These are phyloP conservation scores for Chalciporus pseudorubinellus DNA, from an alignment of 768 basidiomycete genomes.

Conservation along the genomic window DNA sequence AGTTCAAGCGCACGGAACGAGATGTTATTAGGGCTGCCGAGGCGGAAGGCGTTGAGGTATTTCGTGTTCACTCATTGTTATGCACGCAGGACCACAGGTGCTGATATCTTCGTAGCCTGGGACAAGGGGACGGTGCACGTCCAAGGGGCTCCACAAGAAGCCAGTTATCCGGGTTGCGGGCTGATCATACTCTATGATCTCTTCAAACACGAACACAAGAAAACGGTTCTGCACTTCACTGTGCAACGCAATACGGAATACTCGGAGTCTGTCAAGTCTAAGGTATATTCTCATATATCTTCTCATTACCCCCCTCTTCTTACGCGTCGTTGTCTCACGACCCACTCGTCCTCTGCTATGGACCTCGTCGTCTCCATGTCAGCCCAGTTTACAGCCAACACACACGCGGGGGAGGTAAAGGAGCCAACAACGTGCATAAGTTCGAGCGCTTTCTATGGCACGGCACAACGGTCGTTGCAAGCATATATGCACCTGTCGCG, in stretches of 20 bases:
- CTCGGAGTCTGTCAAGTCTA: conserved; percentile 82
- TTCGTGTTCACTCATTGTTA: conserved; percentile 22
- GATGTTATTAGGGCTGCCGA: conserved; percentile 65
- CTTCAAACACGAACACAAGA: conserved; percentile 94
- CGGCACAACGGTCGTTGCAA: conserved; percentile 78
- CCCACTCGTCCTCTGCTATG: conserved; percentile 83
- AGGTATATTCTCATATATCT: conserved; percentile 45
- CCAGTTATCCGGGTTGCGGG: conserved; percentile 31
- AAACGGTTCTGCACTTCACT: conserved; percentile 87
- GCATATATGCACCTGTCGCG: conserved; percentile 82
- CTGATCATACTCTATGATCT: conserved; percentile 77
- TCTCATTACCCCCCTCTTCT: background rate
- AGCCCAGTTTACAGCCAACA: conserved; percentile 94
- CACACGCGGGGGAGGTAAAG: conserved; percentile 84
- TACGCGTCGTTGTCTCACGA: conserved; percentile 50
- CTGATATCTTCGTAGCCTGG: conserved; percentile 58
- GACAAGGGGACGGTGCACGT: conserved; percentile 69
- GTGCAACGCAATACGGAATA: conserved; percentile 96
- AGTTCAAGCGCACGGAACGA: conserved; percentile 83
- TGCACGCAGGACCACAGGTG: background rate
- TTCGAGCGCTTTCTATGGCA: conserved; percentile 88
- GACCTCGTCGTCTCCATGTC: conserved; percentile 79
- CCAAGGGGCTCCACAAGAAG: conserved; percentile 69
- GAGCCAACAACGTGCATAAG: conserved; percentile 96
- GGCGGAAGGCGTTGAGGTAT: conserved; percentile 69